A percentile compares a stretch with the other conserved stretches of the same genome.
phyloP scores from a whole-genome alignment of 1,139 yeast genomes.

The Diutina rugosa region DNA sequence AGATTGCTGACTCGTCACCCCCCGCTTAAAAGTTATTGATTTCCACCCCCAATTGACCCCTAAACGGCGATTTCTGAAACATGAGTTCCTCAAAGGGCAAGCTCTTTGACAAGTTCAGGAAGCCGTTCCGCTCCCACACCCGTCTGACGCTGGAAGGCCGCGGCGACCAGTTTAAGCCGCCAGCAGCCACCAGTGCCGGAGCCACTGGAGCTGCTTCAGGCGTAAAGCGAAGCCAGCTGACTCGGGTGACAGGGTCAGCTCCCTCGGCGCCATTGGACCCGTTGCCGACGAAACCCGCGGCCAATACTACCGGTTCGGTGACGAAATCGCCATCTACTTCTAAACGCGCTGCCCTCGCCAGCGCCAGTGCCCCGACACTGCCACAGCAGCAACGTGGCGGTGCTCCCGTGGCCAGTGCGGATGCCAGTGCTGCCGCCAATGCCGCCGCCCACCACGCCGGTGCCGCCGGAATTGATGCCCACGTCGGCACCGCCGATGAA shows the following conservation, averaged over 20 bases:
- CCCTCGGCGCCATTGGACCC: background rate
- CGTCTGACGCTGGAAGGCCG: conserved; percentile 1
- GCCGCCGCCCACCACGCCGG: background rate
- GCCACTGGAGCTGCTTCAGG: background rate
- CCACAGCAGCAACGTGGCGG: background rate
- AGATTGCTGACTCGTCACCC: background rate
- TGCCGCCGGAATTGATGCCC: background rate
- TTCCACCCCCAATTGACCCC: background rate
- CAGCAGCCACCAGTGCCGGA: background rate
- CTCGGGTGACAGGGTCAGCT: background rate
- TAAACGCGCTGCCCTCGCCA: no score
- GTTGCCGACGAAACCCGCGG: no score
- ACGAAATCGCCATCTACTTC: background rate
- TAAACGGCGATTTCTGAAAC: background rate
- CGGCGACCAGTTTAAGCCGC: background rate
- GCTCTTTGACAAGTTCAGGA: conserved; percentile 1
- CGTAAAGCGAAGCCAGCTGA: background rate
- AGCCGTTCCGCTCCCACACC: conserved; percentile 1
- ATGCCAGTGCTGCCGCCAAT: background rate
- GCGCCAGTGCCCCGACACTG: background rate
- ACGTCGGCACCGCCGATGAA: background rate
- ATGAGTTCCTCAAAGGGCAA: background rate
- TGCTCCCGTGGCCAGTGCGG: background rate
- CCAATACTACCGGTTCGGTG: background rate
- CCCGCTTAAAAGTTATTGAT: background rate